These are phyloP conservation scores for Lobosporangium transversale DNA, from an alignment of 192 early-diverging fungal genomes.

Conservation along the genomic window DNA sequence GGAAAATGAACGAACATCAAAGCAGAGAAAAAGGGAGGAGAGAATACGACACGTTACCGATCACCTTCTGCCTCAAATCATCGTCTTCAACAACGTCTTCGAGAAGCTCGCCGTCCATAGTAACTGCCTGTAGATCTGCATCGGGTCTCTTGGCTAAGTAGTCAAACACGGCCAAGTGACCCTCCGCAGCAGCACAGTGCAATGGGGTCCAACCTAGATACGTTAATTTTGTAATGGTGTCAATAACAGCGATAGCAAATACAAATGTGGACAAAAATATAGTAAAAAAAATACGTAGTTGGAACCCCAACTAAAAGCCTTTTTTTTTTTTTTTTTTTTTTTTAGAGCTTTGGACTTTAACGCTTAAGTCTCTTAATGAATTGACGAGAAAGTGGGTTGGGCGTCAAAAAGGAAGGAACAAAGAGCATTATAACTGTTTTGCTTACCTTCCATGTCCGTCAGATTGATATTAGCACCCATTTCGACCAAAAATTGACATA, in stretches of 20 bases:
- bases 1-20: background rate
- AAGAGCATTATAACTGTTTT: background rate
- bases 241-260: too few species aligned
- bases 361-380: too few species aligned
- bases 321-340: too few species aligned
- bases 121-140: constrained; percentile 29
- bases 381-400: too few species aligned
- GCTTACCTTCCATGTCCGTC: constrained; percentile 63
- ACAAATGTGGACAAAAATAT: too few species aligned
- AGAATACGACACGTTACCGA: constrained; percentile 19
- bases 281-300: background rate
- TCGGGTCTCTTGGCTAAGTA: constrained; percentile 47
- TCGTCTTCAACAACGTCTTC: constrained; percentile 50
- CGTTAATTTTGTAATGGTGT: constrained; percentile 26
- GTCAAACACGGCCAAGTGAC: constrained; percentile 62
- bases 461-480: constrained; percentile 58
- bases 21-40: constrained; percentile 2
- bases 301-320: background rate
- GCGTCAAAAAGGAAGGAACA: background rate
- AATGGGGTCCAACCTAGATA: constrained; percentile 71
- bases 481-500: constrained; percentile 35
- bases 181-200: constrained; percentile 75
- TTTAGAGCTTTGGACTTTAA: too few species aligned
- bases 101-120: constrained; percentile 46
- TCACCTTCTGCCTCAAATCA: constrained; percentile 31